A percentile compares a stretch with the other conserved stretches of the same genome.
These are phyloP conservation scores for Gypsophila paniculata DNA, from an alignment of 179 eudicot genomes.

Conservation along the genomic window DNA sequence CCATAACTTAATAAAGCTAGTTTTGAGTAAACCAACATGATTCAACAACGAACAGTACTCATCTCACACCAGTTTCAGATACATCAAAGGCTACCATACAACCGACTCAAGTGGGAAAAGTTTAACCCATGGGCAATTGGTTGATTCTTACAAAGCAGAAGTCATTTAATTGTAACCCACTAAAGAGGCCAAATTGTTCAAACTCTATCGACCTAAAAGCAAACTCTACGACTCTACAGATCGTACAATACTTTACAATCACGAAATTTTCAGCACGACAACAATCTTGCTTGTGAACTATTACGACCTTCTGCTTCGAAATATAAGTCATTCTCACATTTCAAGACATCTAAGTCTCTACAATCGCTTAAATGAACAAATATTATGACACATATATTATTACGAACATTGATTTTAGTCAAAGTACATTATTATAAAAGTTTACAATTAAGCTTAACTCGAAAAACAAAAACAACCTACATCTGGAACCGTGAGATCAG, in stretches of 20 bases:
- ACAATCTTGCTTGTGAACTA: neutral
- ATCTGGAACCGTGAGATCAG: no score
- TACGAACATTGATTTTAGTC: no score
- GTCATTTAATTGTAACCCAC: neutral
- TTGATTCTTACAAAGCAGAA: neutral
- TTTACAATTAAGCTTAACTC: no score
- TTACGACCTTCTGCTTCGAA: no score
- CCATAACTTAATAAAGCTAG: neutral
- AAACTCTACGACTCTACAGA: neutral
- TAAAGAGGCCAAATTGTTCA: neutral
- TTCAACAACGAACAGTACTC: neutral
- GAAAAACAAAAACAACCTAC: no score
- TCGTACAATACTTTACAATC: neutral
- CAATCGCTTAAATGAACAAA: no score
- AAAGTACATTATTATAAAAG: no score
- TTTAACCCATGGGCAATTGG: neutral
- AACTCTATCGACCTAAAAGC: conserved; percentile 8
- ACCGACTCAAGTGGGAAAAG: neutral
- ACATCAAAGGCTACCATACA: neutral
- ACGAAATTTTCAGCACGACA: neutral
- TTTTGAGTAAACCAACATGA: neutral
- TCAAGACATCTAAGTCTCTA: no score
- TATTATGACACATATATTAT: no score
- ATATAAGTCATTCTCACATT: no score
- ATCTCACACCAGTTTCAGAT: neutral